Evolutionary conservation across 257 asterid species (phyloP), one percentile per base, ranked within the genome.

Genomic region (Lantana camara): DNA sequence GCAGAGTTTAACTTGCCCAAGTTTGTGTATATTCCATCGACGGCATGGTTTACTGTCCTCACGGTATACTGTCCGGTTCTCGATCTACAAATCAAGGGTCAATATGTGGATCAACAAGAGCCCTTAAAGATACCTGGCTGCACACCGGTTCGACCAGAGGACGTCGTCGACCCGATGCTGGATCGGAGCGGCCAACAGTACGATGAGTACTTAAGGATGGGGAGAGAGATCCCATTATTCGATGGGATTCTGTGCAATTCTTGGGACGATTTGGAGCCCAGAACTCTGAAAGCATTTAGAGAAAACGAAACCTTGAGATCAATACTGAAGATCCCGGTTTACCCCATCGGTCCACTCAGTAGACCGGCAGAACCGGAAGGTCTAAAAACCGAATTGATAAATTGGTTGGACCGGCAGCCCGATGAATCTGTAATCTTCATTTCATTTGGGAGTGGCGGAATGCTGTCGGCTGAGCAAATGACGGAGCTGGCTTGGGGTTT

Each of bases 361-460:
- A 77, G 95, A 45, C 64, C 77, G 1, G 16, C 20, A 2, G 75
- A 76, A 61, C 49, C 72, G 17, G 74, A 3, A 0, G 13, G 44
- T 3, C 21, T 2, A 35, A n/a, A 45, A 16, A 14, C 21, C 0
- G n/a, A 76, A 14, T 34, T 69, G 41, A 10, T 54, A 2, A 13
- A 54, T 6, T 87, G 96, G 95, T 20, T 90, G 23, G 78, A 87
- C 71, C 68, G 50, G 68, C 97, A 90, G 51, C 85, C 84, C 0
- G 15, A 40, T 19, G 82, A 83, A n/a, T 80, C 88, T 1, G 93
- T 86, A 0, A 5, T 89, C 0, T 86, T 73, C n/a, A 79, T 75
- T n/a, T 82, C 86, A 3, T 86, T 89, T 21, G 95, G 96, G 1
- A 89, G 93, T 16, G 96, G 89, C 3, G 95, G 95, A 1, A 48